These are phyloP conservation scores for Aspergillus sp. DNA, from an alignment of 2,329 filamentous ascomycete species.

Conservation along the genomic window DNA sequence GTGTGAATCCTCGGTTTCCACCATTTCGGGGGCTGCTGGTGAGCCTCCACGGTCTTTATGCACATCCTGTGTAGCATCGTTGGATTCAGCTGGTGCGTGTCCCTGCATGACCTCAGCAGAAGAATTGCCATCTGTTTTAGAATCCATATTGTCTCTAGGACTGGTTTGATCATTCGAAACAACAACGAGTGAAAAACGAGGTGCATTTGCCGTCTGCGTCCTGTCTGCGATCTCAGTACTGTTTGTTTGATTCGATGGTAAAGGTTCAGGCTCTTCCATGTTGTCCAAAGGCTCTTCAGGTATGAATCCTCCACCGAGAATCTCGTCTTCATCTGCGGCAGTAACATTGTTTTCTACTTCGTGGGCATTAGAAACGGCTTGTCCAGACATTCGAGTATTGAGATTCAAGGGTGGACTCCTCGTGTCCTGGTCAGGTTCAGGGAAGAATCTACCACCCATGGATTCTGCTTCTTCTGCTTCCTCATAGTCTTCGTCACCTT, in stretches of 20 bases:
- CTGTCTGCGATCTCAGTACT: neutral
- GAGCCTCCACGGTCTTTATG: slow-evolving; percentile 9
- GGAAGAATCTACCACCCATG: slow-evolving; percentile 35
- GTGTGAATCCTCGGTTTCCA: slow-evolving; percentile 21
- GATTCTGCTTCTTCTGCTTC: slow-evolving; percentile 12
- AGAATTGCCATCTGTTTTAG: neutral
- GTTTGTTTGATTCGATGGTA: neutral
- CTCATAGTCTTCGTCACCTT: slow-evolving; percentile 25
- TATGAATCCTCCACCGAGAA: slow-evolving; percentile 17
- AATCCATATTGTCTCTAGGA: neutral
- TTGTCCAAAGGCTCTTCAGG: slow-evolving; percentile 6
- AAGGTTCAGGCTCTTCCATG: neutral
- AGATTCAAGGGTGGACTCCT: neutral
- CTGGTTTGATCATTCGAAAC: slow-evolving; percentile 13
- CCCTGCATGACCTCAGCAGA: too few species aligned
- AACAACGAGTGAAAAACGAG: slow-evolving; percentile 27
- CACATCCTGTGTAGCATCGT: neutral
- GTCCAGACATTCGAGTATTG: neutral
- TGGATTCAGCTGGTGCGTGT: neutral
- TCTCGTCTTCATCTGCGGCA: neutral
- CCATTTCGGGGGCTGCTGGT: slow-evolving; percentile 16
- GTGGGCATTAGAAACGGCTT: neutral
- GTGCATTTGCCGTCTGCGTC: slow-evolving; percentile 1
- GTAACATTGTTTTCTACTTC: neutral
- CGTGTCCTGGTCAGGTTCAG: slow-evolving; percentile 21